Base-by-base conservation (phyloP, 106 monocot genomes). In the Dendrobium chrysotoxum region DNA sequence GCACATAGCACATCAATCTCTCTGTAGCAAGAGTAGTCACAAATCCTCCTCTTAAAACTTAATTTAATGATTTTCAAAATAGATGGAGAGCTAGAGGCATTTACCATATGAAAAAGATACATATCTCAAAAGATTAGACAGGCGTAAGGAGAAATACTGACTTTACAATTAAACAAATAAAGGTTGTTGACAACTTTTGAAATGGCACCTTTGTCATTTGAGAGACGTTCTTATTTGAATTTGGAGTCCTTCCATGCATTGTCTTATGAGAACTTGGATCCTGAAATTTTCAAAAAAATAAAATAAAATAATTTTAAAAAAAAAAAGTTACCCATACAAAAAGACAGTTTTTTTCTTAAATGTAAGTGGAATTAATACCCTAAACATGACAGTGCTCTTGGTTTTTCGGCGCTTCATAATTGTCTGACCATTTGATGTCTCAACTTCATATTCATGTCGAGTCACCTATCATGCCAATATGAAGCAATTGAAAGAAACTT, bases 361-460 rank as follows among this genome's bases (percentile, higher is more conserved):
- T 35, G 17, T 18, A 42, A 17, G 21, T 74, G 11, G 70, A 42
- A 38, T 84, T 28, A 28, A 28, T 86, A 93, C 98, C 84, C 84
- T 91, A 95, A 93, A 86, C 88, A 91, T 83, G 38, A 93, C 85
- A 75, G 95, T 93, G 83, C 88, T 95, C 81, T 86, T 95, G 58
- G 95, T 88, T 84, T 87, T 99, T 82, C 86, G 89, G 70, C 91
- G 92, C 81, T 93, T 99, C 77, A 88, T 95, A 28, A 92, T 83
- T 79, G 93, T 89, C 86, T 85, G 85, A 71, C 92, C 92, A 87
- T 92, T 89, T 50, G 89, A 82, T 47, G 90, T 91, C 84, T 98
- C 95, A 78, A 95, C 88, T 88, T 93, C 98, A 88, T 95, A 93
- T 84, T 99, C 98, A 88, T 92, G 95, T 58, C 83, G 92, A 76